These are phyloP conservation scores for Chloris gayana DNA, from an alignment of 176 grass and related monocot genomes.

Conservation along the genomic window DNA sequence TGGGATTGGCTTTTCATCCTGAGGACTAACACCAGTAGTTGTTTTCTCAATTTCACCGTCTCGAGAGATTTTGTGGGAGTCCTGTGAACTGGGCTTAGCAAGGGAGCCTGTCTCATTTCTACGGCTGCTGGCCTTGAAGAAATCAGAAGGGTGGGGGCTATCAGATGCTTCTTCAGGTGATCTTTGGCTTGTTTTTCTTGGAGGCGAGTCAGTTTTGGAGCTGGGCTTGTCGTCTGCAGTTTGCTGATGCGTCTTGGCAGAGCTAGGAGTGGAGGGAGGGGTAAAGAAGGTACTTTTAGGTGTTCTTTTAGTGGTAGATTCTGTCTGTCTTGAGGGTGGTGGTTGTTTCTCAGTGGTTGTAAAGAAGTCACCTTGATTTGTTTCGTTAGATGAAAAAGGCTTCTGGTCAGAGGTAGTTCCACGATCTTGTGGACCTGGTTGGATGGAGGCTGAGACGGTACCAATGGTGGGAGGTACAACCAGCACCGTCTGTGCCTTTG, in stretches of 20 bases:
- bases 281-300: slow-evolving; percentile 38
- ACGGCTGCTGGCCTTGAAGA: background rate
- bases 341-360: slow-evolving; percentile 21
- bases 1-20: slow-evolving; percentile 14
- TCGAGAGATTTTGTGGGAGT: background rate
- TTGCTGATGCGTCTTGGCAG: slow-evolving; percentile 14
- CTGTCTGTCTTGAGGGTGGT: slow-evolving; percentile 8
- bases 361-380: slow-evolving; percentile 32
- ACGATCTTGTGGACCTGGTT: slow-evolving; percentile 23
- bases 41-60: slow-evolving; percentile 1
- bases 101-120: background rate
- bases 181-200: slow-evolving; percentile 20
- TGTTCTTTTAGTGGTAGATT: slow-evolving; percentile 19
- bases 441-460: slow-evolving; percentile 15
- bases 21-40: background rate
- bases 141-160: slow-evolving; percentile 22
- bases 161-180: slow-evolving; percentile 13
- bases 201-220: slow-evolving; percentile 32
- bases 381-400: slow-evolving; percentile 27
- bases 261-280: slow-evolving; percentile 6
- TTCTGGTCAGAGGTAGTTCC: slow-evolving; percentile 9
- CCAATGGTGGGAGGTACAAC: slow-evolving; percentile 35
- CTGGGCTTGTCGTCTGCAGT: background rate
- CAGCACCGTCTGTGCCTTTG: slow-evolving; percentile 22
- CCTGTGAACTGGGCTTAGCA: slow-evolving; percentile 2